These are phyloP conservation scores for Neocucurbitaria cava DNA, from an alignment of 2,329 filamentous ascomycete genomes.

Conservation along the genomic window DNA sequence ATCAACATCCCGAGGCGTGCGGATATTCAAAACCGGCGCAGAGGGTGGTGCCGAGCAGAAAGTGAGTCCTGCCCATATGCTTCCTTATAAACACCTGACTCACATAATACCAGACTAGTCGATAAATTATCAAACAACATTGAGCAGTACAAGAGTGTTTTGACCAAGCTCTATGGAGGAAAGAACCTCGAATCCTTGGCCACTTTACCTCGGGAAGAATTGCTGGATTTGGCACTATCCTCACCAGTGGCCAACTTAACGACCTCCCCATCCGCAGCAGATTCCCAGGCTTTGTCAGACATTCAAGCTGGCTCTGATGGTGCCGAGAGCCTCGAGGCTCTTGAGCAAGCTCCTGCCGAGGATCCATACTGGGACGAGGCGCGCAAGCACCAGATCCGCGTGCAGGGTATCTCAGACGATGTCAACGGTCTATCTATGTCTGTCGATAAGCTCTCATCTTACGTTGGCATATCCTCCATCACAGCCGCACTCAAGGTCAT, in stretches of 20 bases:
- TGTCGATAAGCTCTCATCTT: constrained; percentile 68
- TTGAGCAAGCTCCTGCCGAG: constrained; percentile 73
- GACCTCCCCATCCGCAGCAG: constrained; percentile 40
- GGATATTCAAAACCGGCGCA: constrained; percentile 83
- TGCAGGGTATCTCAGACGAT: constrained; percentile 68
- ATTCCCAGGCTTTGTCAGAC: constrained; percentile 45
- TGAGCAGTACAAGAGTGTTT: constrained; percentile 54
- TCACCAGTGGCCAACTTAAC: constrained; percentile 44
- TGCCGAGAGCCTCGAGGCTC: constrained; percentile 61
- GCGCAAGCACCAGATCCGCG: constrained; percentile 49
- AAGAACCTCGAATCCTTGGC: constrained; percentile 51
- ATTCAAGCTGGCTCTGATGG: constrained; percentile 54
- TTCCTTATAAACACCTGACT: constrained; percentile 51
- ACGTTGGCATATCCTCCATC: constrained; percentile 76
- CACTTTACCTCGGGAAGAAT: constrained; percentile 51
- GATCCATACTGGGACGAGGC: constrained; percentile 73
- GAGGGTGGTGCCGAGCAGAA: constrained; percentile 77
- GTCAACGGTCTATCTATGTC: constrained; percentile 71
- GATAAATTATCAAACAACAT: constrained; percentile 60
- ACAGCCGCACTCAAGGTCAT: constrained; percentile 78
- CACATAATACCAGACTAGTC: constrained; percentile 63
- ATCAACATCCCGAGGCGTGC: constrained; percentile 78
- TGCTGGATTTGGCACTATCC: constrained; percentile 55
- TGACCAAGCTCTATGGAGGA: constrained; percentile 53
- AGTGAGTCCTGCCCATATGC: constrained; percentile 58